Evolutionary conservation across 306 rosid genomes (phyloP), one percentile per base, ranked within the genome.

Genomic region (Morella rubra): DNA sequence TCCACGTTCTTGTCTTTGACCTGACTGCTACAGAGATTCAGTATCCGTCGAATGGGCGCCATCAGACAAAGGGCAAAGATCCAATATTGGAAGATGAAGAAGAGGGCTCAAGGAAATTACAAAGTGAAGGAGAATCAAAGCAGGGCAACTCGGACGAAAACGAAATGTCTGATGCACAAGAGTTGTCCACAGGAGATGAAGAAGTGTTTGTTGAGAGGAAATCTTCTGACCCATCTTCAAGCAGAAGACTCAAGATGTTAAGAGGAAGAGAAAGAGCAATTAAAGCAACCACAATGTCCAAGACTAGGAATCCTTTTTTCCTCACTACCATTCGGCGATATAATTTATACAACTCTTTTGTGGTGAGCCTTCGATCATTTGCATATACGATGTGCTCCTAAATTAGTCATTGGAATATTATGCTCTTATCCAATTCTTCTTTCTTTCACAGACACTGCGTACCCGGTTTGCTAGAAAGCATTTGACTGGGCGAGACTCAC

Each of bases 1-100:
- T 80, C 72, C 49, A 50, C 8, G 84, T 80, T 50, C 20, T 37
- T 41, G 53, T 70, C 3, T 75, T 41, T 70, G 73, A 75, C 46
- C 42, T 47, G 37, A 70, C 49, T 15, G 37, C 76, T 75, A 54
- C 64, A 7, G 84, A 75, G 67, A 74, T 80, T 8, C 62, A 69
- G 8, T 80, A 80, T 72, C 84, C 84, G 60, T 37, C 19, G 16
- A 27, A 20, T 24, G 66, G 32, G 32, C 32, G 32, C 32, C 32
- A 27, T 27, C 32, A 27, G 32, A 27, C 32, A 27, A 0, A 27
- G 32, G 32, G 7, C 52, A 47, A 47, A 47, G 52, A 47, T 47
- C 10, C 13, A 8, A 47, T 8, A 47, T 47, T 47, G 52, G 13
- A 47, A 11, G 15, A 47, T 47, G 14, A 8, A 14, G 52, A 8